These are phyloP conservation scores for Debaryomyces coudertii DNA, from an alignment of 1,139 yeast species.

Conservation along the genomic window DNA sequence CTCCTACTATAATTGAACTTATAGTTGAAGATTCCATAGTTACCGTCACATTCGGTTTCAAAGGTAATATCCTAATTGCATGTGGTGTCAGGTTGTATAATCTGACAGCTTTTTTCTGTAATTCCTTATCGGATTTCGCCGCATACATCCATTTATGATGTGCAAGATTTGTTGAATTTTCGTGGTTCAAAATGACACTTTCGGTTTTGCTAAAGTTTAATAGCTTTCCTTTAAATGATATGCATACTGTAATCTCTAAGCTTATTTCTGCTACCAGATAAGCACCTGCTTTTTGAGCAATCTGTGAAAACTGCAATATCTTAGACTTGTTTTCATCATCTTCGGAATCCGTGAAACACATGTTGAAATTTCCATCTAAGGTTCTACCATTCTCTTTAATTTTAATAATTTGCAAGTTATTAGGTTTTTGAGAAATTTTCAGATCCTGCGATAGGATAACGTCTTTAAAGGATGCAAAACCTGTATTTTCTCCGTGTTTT, in stretches of 20 bases:
- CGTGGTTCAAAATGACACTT: background rate
- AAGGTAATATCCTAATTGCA: slow-evolving; percentile 23
- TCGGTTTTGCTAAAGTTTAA: slow-evolving; percentile 16
- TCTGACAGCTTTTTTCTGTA: slow-evolving; percentile 8
- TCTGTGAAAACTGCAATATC: slow-evolving; percentile 29
- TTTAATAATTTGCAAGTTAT: background rate
- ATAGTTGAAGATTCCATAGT: slow-evolving; percentile 9
- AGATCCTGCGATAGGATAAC: slow-evolving; percentile 10
- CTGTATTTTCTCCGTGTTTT: slow-evolving; percentile 11
- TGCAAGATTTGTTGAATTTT: background rate
- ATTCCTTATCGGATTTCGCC: background rate
- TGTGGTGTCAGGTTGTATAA: slow-evolving; percentile 12
- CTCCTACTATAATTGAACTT: slow-evolving; percentile 31
- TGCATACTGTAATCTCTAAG: slow-evolving; percentile 15
- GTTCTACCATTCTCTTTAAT: background rate
- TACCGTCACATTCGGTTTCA: slow-evolving; percentile 25
- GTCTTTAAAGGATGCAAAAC: slow-evolving; percentile 10
- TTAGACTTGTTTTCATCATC: slow-evolving; percentile 9
- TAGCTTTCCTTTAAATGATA: slow-evolving; percentile 9
- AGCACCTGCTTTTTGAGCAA: slow-evolving; percentile 28
- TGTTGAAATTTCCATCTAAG: background rate
- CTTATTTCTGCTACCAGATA: slow-evolving; percentile 24
- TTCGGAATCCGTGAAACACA: background rate
- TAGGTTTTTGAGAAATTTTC: no score
- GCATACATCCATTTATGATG: slow-evolving; percentile 2